Conservation (phyloP, 345 rosid genomes). For the Eucalyptus curtisii region DNA sequence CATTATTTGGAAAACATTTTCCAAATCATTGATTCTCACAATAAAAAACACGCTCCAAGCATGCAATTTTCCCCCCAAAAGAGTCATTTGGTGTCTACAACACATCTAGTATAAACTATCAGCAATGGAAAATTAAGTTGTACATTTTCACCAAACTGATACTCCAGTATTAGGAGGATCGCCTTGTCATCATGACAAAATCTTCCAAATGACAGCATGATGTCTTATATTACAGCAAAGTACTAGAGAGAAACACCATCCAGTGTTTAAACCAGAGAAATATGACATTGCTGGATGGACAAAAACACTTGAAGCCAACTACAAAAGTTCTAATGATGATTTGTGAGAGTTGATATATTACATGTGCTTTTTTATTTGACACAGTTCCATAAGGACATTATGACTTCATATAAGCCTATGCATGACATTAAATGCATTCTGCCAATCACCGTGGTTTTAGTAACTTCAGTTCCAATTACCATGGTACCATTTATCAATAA, state of each 20-base stretch:
- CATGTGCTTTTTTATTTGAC: not conserved
- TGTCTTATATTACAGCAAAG: not conserved
- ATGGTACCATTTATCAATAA: not conserved
- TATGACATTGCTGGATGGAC: not conserved
- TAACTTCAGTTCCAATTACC: not conserved
- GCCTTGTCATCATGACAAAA: not conserved
- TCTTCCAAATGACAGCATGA: not conserved
- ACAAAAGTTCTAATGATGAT: not conserved
- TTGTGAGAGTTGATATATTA: not conserved
- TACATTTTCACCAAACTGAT: not conserved
- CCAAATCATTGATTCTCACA: not conserved
- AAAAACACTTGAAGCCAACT: not conserved
- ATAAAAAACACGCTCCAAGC: not conserved
- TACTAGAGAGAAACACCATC: not conserved
- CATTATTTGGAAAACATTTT: not conserved
- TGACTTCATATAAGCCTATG: not conserved
- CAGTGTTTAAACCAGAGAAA: not conserved
- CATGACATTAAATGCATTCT: not conserved
- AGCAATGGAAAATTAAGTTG: not conserved
- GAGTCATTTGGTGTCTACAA: not conserved
- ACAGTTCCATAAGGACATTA: not conserved
- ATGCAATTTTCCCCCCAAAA: rapidly evolving
- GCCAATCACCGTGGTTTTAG: not conserved
- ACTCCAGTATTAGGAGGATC: not conserved
- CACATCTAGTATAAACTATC: not conserved